Base-by-base conservation (phyloP, 179 eudicot species). In the Actinidia arguta region DNA sequence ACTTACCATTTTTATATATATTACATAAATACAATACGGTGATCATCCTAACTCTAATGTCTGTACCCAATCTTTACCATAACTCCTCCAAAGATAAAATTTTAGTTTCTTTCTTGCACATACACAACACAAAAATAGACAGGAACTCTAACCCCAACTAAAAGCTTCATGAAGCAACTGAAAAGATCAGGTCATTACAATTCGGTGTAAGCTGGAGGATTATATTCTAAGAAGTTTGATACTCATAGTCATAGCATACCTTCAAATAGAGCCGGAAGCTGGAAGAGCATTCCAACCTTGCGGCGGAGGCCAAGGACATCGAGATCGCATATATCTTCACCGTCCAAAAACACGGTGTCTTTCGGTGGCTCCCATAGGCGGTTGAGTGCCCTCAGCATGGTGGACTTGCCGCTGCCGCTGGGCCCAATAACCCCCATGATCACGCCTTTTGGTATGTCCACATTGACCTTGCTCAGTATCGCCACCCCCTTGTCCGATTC, bases 331-430 rank as follows among this genome's bases (percentile, higher is more conserved):
- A 95, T 87, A 78, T 95, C 98, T 11, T 75, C 81, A 18, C 94
- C 97, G 36, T 95, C 98, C 48, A 94, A 76, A 55, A 91, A 92
- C 83, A 93, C 97, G 4, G 96, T 82, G 14, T 73, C 91, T 4
- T 84, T 63, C 0, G 93, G 89, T 9, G 98, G 98, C 84, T 95
- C 98, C 98, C 98, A 95, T 36, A 95, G 63, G 16, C 97, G 87
- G 79, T 95, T 95, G 27, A 95, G 78, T 0, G 98, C 94, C 84
- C 96, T 85, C 44, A 95, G 80, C 77, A 95, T 54, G 73, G 98
- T 95, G 5, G 98, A 95, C 81, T 95, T 95, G 0, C 98, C 98
- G 68, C 98, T 92, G 0, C 98, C 98, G 68, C 98, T 95, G 0
- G 98, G 98, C 22, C 98, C 98, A 31, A 95, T 94, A 24, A 95